Base-by-base conservation (phyloP, 2,329 filamentous ascomycete species). In the Phialophora tarda region DNA sequence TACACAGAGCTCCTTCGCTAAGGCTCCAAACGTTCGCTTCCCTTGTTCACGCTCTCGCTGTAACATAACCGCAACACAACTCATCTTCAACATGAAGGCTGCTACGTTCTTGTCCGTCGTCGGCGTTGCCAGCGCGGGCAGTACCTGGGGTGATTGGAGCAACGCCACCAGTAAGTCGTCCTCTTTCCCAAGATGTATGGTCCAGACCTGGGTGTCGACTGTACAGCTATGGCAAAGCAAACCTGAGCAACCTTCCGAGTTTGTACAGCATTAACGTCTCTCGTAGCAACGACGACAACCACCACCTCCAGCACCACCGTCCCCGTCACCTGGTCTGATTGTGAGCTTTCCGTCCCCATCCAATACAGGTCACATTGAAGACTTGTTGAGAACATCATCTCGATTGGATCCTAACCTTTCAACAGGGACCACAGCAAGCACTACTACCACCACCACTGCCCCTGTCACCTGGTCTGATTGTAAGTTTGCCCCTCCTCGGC, bases 1-100 rank as follows among this genome's bases (percentile, higher is more conserved):
- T 65, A 69, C 28, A 71, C 73, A 77, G 78, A 79, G 79, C 79
- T 82, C 80, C 73, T 76, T 82, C 79, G 80, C 76, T 82, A 81
- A 75, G 78, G 80, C 81, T 81, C 77, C 74, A 74, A 59, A 66
- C 73, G 67, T 63, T 74, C 71, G 68, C 71, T 75, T 77, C 70
- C 65, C 51, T 66, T 26, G 17, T 48, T 32, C 28, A 14, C 38
- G 50, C 64, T 64, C 32, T 30, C 21, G 32, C 17, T 54, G 23
- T 58, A 26, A n/a, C 41, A 53, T 47, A 56, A 12, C 47, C 28
- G 7, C 21, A n/a, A 63, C 50, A 59, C 38, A 23, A 41, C 28
- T 26, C 44, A 32, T 51, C 14, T 58, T n/a, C 47, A 62, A 51
- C 63, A 74, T 68, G 54, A 73, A 71, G 61, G 67, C 69, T 23